A percentile compares a stretch with the other conserved stretches of the same genome.
Evolutionary conservation across 1,284 basidiomycete species (phyloP).

Genomic region (Ustilago crameri): DNA sequence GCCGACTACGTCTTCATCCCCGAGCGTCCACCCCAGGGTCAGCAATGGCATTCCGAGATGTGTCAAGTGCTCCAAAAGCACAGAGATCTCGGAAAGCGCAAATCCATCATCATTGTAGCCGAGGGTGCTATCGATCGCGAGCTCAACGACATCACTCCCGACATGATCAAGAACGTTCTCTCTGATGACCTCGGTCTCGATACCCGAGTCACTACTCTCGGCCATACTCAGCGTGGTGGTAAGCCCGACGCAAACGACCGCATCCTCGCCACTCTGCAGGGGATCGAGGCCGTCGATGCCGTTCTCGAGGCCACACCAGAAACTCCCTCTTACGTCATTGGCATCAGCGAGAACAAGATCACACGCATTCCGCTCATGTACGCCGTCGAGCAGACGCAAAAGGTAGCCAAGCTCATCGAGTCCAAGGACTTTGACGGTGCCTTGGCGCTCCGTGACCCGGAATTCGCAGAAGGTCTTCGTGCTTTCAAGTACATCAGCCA

Average conservation of each 20-base stretch:
- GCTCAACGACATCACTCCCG: constrained; percentile 88
- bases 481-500: constrained; percentile 75
- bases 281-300: constrained; percentile 89
- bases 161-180: constrained; percentile 89
- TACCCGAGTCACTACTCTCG: constrained; percentile 96
- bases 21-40: constrained; percentile 82
- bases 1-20: constrained; percentile 98
- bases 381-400: constrained; percentile 86
- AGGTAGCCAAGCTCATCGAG: constrained; percentile 83
- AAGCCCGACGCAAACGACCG: constrained; percentile 91
- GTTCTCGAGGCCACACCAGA: constrained; percentile 88
- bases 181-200: constrained; percentile 88
- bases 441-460: constrained; percentile 87
- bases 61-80: constrained; percentile 90
- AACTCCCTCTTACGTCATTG: constrained; percentile 97
- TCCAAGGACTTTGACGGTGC: constrained; percentile 87
- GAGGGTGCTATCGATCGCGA: constrained; percentile 91
- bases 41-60: constrained; percentile 91
- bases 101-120: constrained; percentile 97
- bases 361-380: constrained; percentile 89
- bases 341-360: constrained; percentile 94
- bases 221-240: constrained; percentile 96
- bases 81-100: constrained; percentile 90
- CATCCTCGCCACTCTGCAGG: constrained; percentile 92
- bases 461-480: constrained; percentile 86